Percentiles rank a stretch among this genome's conserved stretches.
Evolutionary conservation across 192 early-diverging fungal species (phyloP).

Genomic region (Powellomyces hirtus): DNA sequence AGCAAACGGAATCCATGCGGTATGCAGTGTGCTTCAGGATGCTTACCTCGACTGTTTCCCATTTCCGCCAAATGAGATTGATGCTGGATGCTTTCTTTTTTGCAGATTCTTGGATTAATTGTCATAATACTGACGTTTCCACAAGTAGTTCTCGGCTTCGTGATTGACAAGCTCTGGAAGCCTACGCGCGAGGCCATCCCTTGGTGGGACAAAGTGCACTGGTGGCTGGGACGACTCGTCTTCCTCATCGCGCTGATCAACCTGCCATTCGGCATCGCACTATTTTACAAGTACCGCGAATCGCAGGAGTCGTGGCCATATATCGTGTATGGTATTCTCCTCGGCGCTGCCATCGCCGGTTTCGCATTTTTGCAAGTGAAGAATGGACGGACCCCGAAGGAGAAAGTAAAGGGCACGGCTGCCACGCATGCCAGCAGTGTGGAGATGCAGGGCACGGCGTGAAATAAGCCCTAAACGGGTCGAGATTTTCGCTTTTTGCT

Average conservation of each 20-base stretch:
- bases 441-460: too few relatives aligned
- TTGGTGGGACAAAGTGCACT: slow-evolving; percentile 48
- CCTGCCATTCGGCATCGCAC: slow-evolving; percentile 34
- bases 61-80: too few relatives aligned
- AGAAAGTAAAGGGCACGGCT: too few relatives aligned
- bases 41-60: too few relatives aligned
- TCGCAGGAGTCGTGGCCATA: not conserved
- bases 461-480: too few relatives aligned
- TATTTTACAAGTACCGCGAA: slow-evolving; percentile 9
- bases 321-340: not conserved
- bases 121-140: slow-evolving; percentile 28
- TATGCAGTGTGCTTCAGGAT: too few relatives aligned
- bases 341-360: not conserved
- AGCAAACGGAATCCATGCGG: slow-evolving; percentile 18
- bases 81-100: too few relatives aligned
- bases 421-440: too few relatives aligned
- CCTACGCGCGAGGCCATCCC: slow-evolving; percentile 33
- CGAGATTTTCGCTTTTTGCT: too few relatives aligned
- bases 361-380: not conserved
- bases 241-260: slow-evolving; percentile 41
- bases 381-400: not conserved
- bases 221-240: slow-evolving; percentile 43
- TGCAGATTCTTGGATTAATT: slow-evolving; percentile 31
- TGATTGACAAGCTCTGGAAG: slow-evolving; percentile 24
- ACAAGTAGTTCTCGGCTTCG: slow-evolving; percentile 41